Percentiles rank a stretch among this genome's conserved stretches.
Evolutionary conservation across 1,139 yeast species (phyloP).

Genomic region (Taphrina flavorubra): DNA sequence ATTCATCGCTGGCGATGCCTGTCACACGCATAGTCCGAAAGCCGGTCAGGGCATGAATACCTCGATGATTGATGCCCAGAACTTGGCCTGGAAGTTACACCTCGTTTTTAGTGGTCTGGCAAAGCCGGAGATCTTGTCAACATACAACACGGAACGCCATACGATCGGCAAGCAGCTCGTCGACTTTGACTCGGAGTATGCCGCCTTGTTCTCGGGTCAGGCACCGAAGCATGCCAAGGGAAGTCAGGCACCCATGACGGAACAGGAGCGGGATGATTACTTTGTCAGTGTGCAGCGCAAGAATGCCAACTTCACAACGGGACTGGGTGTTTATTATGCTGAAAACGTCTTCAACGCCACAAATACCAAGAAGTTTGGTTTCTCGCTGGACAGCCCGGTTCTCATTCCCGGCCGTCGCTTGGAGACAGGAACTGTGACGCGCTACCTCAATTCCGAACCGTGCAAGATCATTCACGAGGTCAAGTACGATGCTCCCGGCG

Average conservation of each 20-base stretch:
- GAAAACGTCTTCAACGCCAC: slow-evolving; percentile 8
- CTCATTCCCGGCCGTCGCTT: slow-evolving; percentile 13
- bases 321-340: slow-evolving; percentile 14
- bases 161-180: slow-evolving; percentile 53
- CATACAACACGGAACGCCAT: slow-evolving; percentile 52
- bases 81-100: slow-evolving; percentile 55
- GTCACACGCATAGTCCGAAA: slow-evolving; percentile 55
- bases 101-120: slow-evolving; percentile 52
- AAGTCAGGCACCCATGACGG: neutral
- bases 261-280: slow-evolving; percentile 12
- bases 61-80: slow-evolving; percentile 53
- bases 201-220: slow-evolving; percentile 52
- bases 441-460: slow-evolving; percentile 12
- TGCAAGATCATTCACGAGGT: slow-evolving; percentile 25
- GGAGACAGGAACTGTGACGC: slow-evolving; percentile 8
- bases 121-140: slow-evolving; percentile 49
- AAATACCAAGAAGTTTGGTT: neutral
- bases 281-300: slow-evolving; percentile 17
- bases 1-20: slow-evolving; percentile 55
- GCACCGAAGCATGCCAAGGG: slow-evolving; percentile 47
- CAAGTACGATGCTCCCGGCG: slow-evolving; percentile 20
- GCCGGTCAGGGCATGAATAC: slow-evolving; percentile 57
- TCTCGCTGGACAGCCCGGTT: neutral
- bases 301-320: slow-evolving; percentile 18
- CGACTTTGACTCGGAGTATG: slow-evolving; percentile 52